phyloP scores from a whole-genome alignment of 768 basidiomycete genomes.

The Tricholoma sp. region DNA sequence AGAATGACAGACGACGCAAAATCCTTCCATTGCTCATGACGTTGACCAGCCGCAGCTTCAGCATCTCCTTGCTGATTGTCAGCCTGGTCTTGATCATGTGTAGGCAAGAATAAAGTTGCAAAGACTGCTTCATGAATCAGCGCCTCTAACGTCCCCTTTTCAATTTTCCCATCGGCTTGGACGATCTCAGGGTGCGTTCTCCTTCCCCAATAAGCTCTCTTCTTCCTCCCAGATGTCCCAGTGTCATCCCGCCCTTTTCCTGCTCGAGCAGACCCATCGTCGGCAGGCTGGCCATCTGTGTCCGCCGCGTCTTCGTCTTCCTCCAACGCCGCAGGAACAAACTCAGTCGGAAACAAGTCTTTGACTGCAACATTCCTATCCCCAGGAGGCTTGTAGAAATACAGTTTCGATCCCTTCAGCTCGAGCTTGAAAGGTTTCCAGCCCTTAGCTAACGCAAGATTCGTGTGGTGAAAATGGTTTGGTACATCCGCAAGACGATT shows the following conservation, averaged over 20 bases:
- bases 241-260: slow-evolving; percentile 25
- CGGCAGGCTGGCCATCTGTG: slow-evolving; percentile 13
- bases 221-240: slow-evolving; percentile 39
- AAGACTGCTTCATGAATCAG: slow-evolving; percentile 80
- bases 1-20: slow-evolving; percentile 61
- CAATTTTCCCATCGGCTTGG: slow-evolving; percentile 36
- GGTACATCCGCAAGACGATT: slow-evolving; percentile 62
- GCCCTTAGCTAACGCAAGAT: slow-evolving; percentile 48
- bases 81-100: slow-evolving; percentile 5
- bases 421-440: slow-evolving; percentile 89
- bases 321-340: slow-evolving; percentile 52
- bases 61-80: slow-evolving; percentile 1
- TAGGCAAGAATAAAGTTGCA: slow-evolving; percentile 56
- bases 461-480: slow-evolving; percentile 24
- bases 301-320: slow-evolving; percentile 33
- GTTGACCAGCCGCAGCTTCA: slow-evolving; percentile 8
- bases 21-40: slow-evolving; percentile 46
- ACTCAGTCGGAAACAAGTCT: slow-evolving; percentile 66
- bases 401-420: slow-evolving; percentile 78
- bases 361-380: slow-evolving; percentile 63
- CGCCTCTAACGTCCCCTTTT: slow-evolving; percentile 73
- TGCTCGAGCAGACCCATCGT: slow-evolving; percentile 13
- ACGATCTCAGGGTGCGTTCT: slow-evolving; percentile 68
- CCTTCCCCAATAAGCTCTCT: slow-evolving; percentile 75
- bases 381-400: slow-evolving; percentile 80